phyloP scores from a whole-genome alignment of 179 eudicot species.

The Corrigiola litoralis region DNA sequence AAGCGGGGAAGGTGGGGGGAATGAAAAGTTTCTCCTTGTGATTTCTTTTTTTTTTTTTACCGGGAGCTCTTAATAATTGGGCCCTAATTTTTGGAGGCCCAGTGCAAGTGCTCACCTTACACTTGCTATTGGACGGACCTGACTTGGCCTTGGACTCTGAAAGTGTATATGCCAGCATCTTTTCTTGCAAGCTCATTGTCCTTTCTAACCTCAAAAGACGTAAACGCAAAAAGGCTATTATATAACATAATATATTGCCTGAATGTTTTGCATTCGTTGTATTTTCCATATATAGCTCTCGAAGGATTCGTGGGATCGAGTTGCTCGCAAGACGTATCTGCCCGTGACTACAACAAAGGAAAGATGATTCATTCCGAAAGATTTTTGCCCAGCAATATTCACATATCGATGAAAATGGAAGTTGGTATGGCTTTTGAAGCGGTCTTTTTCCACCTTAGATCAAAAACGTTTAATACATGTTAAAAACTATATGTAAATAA shows the following conservation, averaged over 20 bases:
- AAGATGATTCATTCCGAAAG: neutral
- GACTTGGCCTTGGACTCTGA: constrained; percentile 1
- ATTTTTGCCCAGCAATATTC: neutral
- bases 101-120: too few species aligned
- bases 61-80: too few species aligned
- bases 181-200: neutral
- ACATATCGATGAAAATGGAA: neutral
- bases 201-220: neutral
- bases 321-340: neutral
- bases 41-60: too few species aligned
- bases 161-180: neutral
- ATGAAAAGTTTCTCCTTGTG: too few species aligned
- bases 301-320: neutral
- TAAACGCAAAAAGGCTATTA: neutral
- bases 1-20: too few species aligned
- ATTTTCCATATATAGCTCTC: neutral
- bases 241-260: neutral
- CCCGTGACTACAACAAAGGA: neutral
- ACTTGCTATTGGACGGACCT: too few species aligned
- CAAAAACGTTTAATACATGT: too few species aligned
- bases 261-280: neutral
- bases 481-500: too few species aligned
- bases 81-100: too few species aligned
- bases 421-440: neutral
- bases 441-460: too few species aligned